Evolutionary conservation across 306 rosid species (phyloP).

Genomic region (Dryas drummondii): DNA sequence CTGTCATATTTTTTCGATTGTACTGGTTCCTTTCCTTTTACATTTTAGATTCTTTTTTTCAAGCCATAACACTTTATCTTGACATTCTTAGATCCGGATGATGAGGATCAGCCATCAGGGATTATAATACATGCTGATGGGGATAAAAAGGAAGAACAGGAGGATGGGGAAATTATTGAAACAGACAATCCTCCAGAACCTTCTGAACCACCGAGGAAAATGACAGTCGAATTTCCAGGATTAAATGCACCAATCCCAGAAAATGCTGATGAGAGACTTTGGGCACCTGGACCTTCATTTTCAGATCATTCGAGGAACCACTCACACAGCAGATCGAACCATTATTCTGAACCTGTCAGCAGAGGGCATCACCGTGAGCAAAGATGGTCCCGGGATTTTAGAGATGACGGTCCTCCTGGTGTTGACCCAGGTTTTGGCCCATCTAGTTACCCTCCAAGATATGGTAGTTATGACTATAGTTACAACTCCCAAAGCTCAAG

Average conservation of each 20-base stretch:
- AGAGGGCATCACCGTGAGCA: slow-evolving; percentile 62
- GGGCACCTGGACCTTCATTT: slow-evolving; percentile 53
- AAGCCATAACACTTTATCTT: slow-evolving; percentile 12
- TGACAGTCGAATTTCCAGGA: slow-evolving; percentile 81
- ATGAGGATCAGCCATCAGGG: slow-evolving; percentile 89
- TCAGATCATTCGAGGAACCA: slow-evolving; percentile 52
- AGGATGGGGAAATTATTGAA: slow-evolving; percentile 89
- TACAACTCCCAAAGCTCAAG: slow-evolving; percentile 28
- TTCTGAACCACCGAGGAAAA: slow-evolving; percentile 47
- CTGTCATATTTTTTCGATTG: background rate
- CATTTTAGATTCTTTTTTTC: slow-evolving; percentile 8
- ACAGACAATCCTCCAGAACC: slow-evolving; percentile 36
- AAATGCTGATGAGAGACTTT: slow-evolving; percentile 68
- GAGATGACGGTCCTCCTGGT: slow-evolving; percentile 82
- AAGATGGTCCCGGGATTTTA: slow-evolving; percentile 50
- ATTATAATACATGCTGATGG: slow-evolving; percentile 67
- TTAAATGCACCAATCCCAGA: slow-evolving; percentile 86
- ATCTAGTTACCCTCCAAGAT: slow-evolving; percentile 62
- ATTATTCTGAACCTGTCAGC: slow-evolving; percentile 45
- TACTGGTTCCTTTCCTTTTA: background rate
- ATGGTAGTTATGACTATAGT: slow-evolving; percentile 40
- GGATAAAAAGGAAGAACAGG: slow-evolving; percentile 60
- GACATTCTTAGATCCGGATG: slow-evolving; percentile 59
- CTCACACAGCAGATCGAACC: slow-evolving; percentile 43
- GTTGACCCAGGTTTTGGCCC: slow-evolving; percentile 60